Percentiles rank a stretch among this genome's conserved stretches.
These are phyloP conservation scores for Camellia oleifera DNA, from an alignment of 179 eudicot genomes.

Conservation along the genomic window DNA sequence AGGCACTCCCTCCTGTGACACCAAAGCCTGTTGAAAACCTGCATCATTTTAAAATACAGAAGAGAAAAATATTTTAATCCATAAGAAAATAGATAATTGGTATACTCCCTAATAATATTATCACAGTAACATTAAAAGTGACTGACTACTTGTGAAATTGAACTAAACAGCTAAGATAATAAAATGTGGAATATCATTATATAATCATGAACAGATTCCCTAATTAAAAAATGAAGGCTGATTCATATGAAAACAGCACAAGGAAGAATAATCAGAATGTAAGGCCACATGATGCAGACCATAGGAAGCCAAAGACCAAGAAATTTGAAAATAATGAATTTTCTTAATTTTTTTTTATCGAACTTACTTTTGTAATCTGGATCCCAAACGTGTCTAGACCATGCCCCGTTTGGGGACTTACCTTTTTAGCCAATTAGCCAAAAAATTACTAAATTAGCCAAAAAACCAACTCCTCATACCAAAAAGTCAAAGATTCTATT, in stretches of 20 bases:
- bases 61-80: not conserved
- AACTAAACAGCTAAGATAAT: not conserved
- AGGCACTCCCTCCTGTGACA: conserved; percentile 85
- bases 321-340: not conserved
- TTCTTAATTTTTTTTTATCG: too few species aligned
- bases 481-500: too few species aligned
- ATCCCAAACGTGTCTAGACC: too few species aligned
- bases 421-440: too few species aligned
- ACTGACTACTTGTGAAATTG: not conserved
- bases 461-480: too few species aligned
- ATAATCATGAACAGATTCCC: not conserved
- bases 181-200: not conserved
- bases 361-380: too few species aligned
- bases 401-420: too few species aligned
- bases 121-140: not conserved
- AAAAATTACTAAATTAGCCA: too few species aligned
- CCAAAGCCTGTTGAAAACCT: conserved; percentile 99
- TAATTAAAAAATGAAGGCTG: not conserved
- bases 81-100: not conserved
- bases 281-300: not conserved
- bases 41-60: conserved; percentile 7
- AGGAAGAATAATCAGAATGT: not conserved
- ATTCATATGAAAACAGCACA: not conserved
- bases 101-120: not conserved
- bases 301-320: not conserved